A percentile compares a stretch with the other conserved stretches of the same genome.
phyloP scores from a whole-genome alignment of 306 rosid genomes.

The Cucurbita pepo region DNA sequence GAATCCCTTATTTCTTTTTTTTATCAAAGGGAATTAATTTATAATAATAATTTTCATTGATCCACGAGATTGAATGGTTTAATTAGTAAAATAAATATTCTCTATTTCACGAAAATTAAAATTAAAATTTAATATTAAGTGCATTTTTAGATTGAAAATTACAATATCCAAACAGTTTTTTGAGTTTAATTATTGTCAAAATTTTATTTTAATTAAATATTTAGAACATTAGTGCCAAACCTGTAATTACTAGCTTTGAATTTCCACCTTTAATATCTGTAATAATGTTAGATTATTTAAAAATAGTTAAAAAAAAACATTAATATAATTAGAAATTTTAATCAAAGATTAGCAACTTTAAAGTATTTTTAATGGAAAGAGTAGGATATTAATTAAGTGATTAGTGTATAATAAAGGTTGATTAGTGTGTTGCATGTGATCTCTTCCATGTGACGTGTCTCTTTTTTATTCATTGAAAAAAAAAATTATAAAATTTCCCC shows the following conservation, averaged over 20 bases:
- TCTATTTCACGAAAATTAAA: too few relatives aligned
- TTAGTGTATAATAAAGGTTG: neutral
- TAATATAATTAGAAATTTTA: too few relatives aligned
- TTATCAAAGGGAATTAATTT: neutral
- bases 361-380: too few relatives aligned
- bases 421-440: conserved; percentile 1
- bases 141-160: neutral
- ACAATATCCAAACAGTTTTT: neutral
- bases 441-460: neutral
- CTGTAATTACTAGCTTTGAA: neutral
- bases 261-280: neutral
- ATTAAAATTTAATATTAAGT: too few relatives aligned
- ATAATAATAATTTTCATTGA: neutral
- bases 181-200: too few relatives aligned
- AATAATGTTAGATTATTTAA: too few relatives aligned
- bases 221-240: neutral
- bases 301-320: too few relatives aligned
- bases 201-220: neutral
- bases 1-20: neutral
- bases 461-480: neutral
- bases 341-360: neutral
- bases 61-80: neutral
- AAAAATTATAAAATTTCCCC: neutral
- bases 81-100: too few relatives aligned
- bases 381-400: neutral